Evolutionary conservation across 768 basidiomycete species (phyloP), one percentile per base, ranked within the genome.

Genomic region (Austroboletus festivus): DNA sequence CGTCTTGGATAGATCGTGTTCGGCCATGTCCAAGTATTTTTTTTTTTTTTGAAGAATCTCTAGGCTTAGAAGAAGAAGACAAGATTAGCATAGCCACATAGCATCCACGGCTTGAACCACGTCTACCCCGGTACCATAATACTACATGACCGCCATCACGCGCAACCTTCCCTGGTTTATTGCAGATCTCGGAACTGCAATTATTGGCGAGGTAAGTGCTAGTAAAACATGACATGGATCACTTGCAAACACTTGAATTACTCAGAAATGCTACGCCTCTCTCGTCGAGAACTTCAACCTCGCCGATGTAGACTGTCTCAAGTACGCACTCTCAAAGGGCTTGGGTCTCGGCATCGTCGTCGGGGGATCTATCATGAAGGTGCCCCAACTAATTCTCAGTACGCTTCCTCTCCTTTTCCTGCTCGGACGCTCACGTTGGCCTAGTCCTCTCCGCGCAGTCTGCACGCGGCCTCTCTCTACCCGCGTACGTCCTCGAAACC

Each of bases 311-410:
- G 73, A 86, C 50, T 99, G 96, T 68, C 73, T 98, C 63, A 93
- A 93, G 69, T 91, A 92, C 67, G 80, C 91, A 1, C 65, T 96
- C 45, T 96, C 93, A 3, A 98, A 98, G 64, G 93, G 85, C 0
- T 72, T 99, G 7, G 94, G 96, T 0, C 70, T 99, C 15, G 95
- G 86, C 0, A 94, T 98, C 43, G 93, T 98, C 37, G 73, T 89
- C 1, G 95, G 89, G 35, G 94, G 94, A 0, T 84, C 86, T 3
- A 89, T 99, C 53, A 89, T 99, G 83, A 99, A 99, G 69, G 80
- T 98, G 3, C 95, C 95, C 1, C 95, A 98, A 64, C 73, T 96
- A n/a, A 58, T 89, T 23, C 78, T 92, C 46, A 90, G 89, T 90
- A 57, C 61, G 88, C 46, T 12, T 8, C 28, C 11, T 34, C 35